These are phyloP conservation scores for Penicillium sp. DNA, from an alignment of 2,329 filamentous ascomycete genomes.

Conservation along the genomic window DNA sequence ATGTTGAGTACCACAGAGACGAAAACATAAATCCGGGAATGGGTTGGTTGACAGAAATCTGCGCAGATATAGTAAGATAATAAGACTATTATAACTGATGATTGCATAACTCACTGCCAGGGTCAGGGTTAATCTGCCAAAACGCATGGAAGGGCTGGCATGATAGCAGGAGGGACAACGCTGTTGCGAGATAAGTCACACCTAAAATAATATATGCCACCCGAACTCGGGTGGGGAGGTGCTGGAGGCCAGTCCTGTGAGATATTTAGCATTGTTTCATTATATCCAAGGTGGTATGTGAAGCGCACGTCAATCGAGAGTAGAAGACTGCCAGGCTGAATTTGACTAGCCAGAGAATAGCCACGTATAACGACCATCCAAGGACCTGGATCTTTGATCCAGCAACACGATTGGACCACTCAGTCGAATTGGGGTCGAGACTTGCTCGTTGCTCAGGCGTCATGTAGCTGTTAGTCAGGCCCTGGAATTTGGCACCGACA, in stretches of 20 bases:
- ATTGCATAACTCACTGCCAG: constrained; percentile 41
- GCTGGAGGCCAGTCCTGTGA: constrained; percentile 31
- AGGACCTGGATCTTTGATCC: constrained; percentile 47
- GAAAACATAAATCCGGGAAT: constrained; percentile 42
- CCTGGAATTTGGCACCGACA: constrained; percentile 40
- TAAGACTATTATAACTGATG: background rate
- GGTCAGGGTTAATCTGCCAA: constrained; percentile 53
- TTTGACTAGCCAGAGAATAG: constrained; percentile 48
- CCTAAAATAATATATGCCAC: constrained; percentile 44
- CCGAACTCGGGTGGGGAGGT: constrained; percentile 39
- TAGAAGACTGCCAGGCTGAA: constrained; percentile 49
- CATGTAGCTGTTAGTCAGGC: constrained; percentile 51
- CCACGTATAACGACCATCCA: constrained; percentile 48
- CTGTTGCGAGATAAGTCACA: constrained; percentile 41
- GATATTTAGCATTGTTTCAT: background rate
- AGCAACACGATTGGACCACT: constrained; percentile 41
- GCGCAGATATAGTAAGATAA: background rate
- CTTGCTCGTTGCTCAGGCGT: constrained; percentile 40
- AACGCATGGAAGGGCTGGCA: constrained; percentile 48
- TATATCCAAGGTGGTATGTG: background rate
- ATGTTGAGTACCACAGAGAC: constrained; percentile 45
- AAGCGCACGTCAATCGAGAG: constrained; percentile 42
- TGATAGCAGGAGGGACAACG: constrained; percentile 43
- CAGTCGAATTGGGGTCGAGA: constrained; percentile 37
- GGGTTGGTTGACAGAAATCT: constrained; percentile 42